These are phyloP conservation scores for Sclerospora graminicola DNA, from an alignment of 352 stramenopile species.

Conservation along the genomic window DNA sequence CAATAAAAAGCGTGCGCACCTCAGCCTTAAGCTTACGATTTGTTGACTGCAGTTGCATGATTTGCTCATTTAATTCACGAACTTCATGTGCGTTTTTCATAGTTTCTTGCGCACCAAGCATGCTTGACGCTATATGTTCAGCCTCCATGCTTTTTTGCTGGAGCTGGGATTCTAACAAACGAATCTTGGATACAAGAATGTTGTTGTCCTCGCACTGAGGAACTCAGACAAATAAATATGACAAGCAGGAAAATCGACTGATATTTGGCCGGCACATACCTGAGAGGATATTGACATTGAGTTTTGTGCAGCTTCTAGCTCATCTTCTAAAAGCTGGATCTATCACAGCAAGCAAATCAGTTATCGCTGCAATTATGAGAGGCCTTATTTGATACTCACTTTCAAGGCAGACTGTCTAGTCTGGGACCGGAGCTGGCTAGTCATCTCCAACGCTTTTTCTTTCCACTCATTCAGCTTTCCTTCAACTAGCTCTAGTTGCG, in stretches of 20 bases:
- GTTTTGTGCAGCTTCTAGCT: slow-evolving; percentile 35
- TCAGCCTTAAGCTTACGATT: slow-evolving; percentile 65
- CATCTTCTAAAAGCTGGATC: slow-evolving; percentile 53
- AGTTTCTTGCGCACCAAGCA: slow-evolving; percentile 36
- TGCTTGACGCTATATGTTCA: slow-evolving; percentile 27
- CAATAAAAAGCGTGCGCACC: slow-evolving; percentile 17
- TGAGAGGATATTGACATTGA: slow-evolving; percentile 27
- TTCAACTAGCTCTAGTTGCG: slow-evolving; percentile 56
- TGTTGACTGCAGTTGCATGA: slow-evolving; percentile 44
- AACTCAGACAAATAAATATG: slow-evolving; percentile 19
- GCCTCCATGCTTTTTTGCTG: slow-evolving; percentile 48
- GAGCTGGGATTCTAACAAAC: slow-evolving; percentile 51
- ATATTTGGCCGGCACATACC: slow-evolving; percentile 10
- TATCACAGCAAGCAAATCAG: slow-evolving; percentile 5
- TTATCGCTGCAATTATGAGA: not conserved
- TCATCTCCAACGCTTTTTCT: slow-evolving; percentile 52
- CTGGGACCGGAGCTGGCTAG: slow-evolving; percentile 30
- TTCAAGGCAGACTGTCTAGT: slow-evolving; percentile 43
- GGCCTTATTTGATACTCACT: slow-evolving; percentile 13
- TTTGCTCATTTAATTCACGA: slow-evolving; percentile 43
- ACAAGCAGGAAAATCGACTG: not conserved
- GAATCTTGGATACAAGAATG: slow-evolving; percentile 55
- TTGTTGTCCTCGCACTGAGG: slow-evolving; percentile 43
- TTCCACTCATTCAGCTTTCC: slow-evolving; percentile 57
- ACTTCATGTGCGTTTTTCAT: slow-evolving; percentile 42